phyloP scores from a whole-genome alignment of 1,139 yeast species.

The Suhomyces anneliseae region DNA sequence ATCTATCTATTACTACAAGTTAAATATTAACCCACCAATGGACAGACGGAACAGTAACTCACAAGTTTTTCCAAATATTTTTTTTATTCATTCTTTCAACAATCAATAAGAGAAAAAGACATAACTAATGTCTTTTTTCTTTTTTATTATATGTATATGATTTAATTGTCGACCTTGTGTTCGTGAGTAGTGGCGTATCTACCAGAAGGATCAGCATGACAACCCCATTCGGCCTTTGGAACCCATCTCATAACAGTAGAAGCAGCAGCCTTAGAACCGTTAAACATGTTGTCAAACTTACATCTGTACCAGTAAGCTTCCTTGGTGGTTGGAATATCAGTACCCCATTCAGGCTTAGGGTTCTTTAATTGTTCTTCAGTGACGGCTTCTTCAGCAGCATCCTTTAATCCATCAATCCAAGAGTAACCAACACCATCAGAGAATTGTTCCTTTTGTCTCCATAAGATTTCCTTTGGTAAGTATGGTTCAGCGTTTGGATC shows the following conservation, averaged over 20 bases:
- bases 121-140: too few species aligned
- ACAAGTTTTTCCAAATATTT: too few species aligned
- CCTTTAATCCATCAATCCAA: conserved; percentile 98
- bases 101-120: too few species aligned
- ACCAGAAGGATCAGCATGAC: conserved; percentile 98
- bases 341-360: conserved; percentile 96
- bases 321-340: conserved; percentile 91
- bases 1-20: background rate
- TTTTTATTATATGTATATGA: conserved; percentile 20
- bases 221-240: conserved; percentile 99
- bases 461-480: conserved; percentile 91
- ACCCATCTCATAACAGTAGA: conserved; percentile 98
- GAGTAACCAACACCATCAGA: conserved; percentile 99
- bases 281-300: conserved; percentile 89
- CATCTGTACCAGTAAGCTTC: conserved; percentile 99
- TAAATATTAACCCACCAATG: background rate
- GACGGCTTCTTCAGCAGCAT: conserved; percentile 83
- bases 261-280: conserved; percentile 85
- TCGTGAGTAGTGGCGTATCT: conserved; percentile 92
- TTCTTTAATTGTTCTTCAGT: conserved; percentile 84
- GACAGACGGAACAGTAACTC: background rate
- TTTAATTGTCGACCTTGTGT: conserved; percentile 38
- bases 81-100: too few species aligned
- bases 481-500: conserved; percentile 73
- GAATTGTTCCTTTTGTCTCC: conserved; percentile 99